These are phyloP conservation scores for Acanthochlamys bracteata DNA, from an alignment of 106 monocot genomes.

Conservation along the genomic window DNA sequence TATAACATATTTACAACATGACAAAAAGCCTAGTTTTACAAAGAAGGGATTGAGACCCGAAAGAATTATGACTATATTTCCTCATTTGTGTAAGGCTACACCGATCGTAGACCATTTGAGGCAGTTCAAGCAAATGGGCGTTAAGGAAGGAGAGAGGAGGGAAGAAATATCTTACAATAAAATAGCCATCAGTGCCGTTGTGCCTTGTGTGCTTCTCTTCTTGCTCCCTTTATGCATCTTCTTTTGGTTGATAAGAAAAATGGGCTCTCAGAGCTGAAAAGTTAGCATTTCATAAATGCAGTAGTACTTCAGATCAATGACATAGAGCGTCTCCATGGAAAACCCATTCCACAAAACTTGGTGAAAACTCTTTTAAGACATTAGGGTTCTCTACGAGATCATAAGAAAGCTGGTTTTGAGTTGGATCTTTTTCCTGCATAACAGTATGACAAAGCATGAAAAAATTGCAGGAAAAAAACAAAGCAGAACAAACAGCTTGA, in stretches of 20 bases:
- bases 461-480: neutral
- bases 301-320: constrained; percentile 9
- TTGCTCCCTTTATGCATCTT: neutral
- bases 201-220: neutral
- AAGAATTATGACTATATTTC: neutral
- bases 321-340: constrained; percentile 22
- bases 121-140: neutral
- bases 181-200: neutral
- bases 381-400: neutral
- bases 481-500: neutral
- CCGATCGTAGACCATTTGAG: neutral
- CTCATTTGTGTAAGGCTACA: neutral
- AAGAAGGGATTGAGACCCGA: neutral
- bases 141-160: neutral
- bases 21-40: neutral
- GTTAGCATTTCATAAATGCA: neutral
- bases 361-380: constrained; percentile 11
- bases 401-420: neutral
- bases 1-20: neutral
- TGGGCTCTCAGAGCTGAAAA: neutral
- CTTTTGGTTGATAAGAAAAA: neutral
- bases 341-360: constrained; percentile 36
- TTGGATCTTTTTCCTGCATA: constrained; percentile 18
- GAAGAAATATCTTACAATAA: constrained; percentile 27
- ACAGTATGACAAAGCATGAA: neutral